phyloP scores from a whole-genome alignment of 2,329 filamentous ascomycete genomes.

The Magnaporthales sp. region DNA sequence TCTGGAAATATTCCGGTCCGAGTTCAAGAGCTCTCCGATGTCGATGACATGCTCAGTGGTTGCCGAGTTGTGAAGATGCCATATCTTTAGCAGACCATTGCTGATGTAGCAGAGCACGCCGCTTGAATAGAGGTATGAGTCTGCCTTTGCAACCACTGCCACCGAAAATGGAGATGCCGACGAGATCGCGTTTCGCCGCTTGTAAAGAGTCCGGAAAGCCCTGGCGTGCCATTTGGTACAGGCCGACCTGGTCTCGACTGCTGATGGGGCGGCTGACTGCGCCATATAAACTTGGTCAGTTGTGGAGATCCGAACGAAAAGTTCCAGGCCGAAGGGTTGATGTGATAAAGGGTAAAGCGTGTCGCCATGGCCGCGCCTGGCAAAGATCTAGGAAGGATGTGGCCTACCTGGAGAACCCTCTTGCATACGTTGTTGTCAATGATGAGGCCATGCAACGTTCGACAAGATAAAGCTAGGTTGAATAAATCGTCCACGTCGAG shows the following conservation, averaged over 20 bases:
- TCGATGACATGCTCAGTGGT: conserved; percentile 46
- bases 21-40: conserved; percentile 31
- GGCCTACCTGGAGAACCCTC: conserved; percentile 43
- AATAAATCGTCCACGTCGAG: conserved; percentile 51
- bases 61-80: conserved; percentile 44
- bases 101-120: conserved; percentile 58
- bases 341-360: no score
- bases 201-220: conserved; percentile 51
- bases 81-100: conserved; percentile 41
- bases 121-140: conserved; percentile 52
- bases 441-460: conserved; percentile 39
- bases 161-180: conserved; percentile 54
- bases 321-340: not conserved
- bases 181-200: conserved; percentile 51
- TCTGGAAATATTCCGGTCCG: not conserved
- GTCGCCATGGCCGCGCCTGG: no score
- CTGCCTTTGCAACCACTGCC: conserved; percentile 48
- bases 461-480: conserved; percentile 43
- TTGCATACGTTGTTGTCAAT: conserved; percentile 48
- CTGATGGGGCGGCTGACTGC: conserved; percentile 25
- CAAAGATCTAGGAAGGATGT: no score
- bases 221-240: conserved; percentile 30
- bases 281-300: conserved; percentile 14
- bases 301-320: no score
- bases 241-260: conserved; percentile 24